Evolutionary conservation across 179 eudicot species (phyloP).

Genomic region (Sideroxylon spinosum): DNA sequence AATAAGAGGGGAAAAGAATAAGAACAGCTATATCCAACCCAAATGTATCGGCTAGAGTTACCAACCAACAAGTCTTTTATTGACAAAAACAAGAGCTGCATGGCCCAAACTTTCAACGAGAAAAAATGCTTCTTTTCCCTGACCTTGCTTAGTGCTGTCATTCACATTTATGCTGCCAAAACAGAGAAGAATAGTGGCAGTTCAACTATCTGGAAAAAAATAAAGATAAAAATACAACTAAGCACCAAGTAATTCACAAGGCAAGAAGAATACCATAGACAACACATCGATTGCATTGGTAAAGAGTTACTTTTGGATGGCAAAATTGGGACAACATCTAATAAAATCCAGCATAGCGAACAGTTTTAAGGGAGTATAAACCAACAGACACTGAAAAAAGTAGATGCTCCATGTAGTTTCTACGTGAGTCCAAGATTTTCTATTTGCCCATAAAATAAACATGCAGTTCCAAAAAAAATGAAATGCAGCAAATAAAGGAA

Average conservation of each 20-base stretch:
- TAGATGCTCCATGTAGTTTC: not conserved
- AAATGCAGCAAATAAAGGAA: not conserved
- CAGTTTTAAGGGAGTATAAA: not conserved
- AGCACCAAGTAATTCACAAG: not conserved
- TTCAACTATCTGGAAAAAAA: not conserved
- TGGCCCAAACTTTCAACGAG: conserved; percentile 47
- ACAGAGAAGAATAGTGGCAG: not conserved
- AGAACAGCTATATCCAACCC: not conserved
- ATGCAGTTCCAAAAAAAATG: not conserved
- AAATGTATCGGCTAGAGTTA: not conserved
- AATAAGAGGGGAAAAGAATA: not conserved
- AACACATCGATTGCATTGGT: not conserved
- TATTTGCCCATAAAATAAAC: not conserved
- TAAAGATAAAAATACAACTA: no score
- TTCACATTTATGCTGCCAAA: conserved; percentile 34
- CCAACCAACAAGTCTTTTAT: conserved; percentile 41
- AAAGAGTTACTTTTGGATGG: no score
- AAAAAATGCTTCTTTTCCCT: conserved; percentile 25
- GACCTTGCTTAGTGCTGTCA: conserved; percentile 15
- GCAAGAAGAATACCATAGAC: not conserved
- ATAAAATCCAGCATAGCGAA: not conserved
- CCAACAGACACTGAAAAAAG: not conserved
- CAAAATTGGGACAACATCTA: not conserved
- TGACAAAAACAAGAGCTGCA: conserved; percentile 52
- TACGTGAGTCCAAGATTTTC: not conserved